Evolutionary conservation across 176 grass and related monocot species (phyloP), one percentile per base, ranked within the genome.

Genomic region (Saccharum officinarum): DNA sequence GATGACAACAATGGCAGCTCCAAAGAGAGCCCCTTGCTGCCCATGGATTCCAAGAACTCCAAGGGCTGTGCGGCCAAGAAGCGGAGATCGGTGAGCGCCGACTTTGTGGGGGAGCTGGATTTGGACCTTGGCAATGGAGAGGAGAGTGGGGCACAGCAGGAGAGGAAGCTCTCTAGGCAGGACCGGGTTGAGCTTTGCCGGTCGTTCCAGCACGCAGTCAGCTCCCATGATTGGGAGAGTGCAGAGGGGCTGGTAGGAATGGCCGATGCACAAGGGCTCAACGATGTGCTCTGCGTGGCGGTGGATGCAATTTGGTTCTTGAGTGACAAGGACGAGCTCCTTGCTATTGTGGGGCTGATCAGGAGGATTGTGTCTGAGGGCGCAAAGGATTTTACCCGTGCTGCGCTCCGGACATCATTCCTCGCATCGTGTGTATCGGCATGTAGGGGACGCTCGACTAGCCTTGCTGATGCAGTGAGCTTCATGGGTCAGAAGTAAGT

Each of bases 231-330:
- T 36, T 99, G 94, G n/a, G 88, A 77, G 66, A 78, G 82, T 22
- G 92, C 93, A 0, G 83, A 96, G 80, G 80, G 75, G 37, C 74
- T 99, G 77, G 81, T 99, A 25, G 33, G 66, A 49, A 85, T 10
- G 62, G 93, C 97, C 2, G 97, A 99, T 76, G 81, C 63, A 0
- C 97, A 94, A 23, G 91, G 89, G 22, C 97, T 99, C 60, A 99
- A 99, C 18, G 97, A 99, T 55, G 75, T 92, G 82, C 86, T 99
- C 40, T 99, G 97, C 0, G 88, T 96, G 20, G 97, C 92, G 0
- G 90, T 99, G 0, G 97, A 99, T 52, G 89, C 93, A 0, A 99
- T 99, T 75, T 99, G 97, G 97, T 99, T 99, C 89, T 84, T 99
- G 82, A 91, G 74, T 0, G 87, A 89, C 52, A 79, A 79, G 52